Evolutionary conservation across 345 rosid species (phyloP), one percentile per base, ranked within the genome.

Genomic region (Laguncularia racemosa): DNA sequence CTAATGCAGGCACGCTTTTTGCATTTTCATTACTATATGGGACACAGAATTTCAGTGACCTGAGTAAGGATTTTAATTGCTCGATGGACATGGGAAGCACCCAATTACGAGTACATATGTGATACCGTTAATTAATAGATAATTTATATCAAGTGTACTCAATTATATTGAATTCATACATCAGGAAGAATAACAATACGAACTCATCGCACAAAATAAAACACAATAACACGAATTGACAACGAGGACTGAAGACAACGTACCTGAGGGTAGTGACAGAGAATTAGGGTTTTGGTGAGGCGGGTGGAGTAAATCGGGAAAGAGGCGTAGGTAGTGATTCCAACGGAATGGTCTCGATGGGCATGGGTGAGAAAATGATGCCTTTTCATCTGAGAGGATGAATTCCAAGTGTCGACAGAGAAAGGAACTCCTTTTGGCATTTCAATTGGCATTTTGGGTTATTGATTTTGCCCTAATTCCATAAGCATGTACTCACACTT

Each of bases 371-470:
- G 71, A 78, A 91, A 91, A 77, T 82, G 90, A 67, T 81, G 82
- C 52, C 88, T 69, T 76, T 88, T 90, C 48, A 67, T 66, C 77
- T 59, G 64, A 13, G 89, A 87, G 62, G 62, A 74, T 13, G 77
- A 69, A 38, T 60, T 76, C 75, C 91, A 82, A 0, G 92, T 84
- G 75, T 88, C 95, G 62, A 91, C 96, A 14, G 91, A 81, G 67
- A 91, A 87, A 6, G 96, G 96, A 46, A 87, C 52, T 57, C 97
- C 96, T 71, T 70, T 80, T 6, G 93, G 93, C 89, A 87, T 85
- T 69, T 91, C 95, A 10, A 91, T 87, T 57, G 87, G 51, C 87
- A 79, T 84, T 54, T 59, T 33, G 11, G 11, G 9, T 33, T 33
- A 33, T 33, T 9, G 9, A 33, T 33, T 33, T 33, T 33, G 40